These are phyloP conservation scores for Rhizoctonia solani DNA, from an alignment of 1,284 basidiomycete species.

Conservation along the genomic window DNA sequence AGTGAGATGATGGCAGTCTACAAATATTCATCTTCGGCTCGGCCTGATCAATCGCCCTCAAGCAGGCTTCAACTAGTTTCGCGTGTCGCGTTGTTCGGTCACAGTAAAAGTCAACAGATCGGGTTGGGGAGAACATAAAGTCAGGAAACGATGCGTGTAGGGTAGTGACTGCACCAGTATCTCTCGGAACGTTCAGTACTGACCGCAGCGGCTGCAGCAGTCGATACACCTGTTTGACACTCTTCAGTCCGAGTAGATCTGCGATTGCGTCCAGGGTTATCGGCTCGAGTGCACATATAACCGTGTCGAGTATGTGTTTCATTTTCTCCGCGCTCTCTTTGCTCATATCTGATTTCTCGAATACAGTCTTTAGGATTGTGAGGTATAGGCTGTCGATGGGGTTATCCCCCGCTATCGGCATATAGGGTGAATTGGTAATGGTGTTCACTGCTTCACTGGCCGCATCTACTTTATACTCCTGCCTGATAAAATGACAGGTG, in stretches of 20 bases:
- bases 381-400: background rate
- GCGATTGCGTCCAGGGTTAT: background rate
- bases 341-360: background rate
- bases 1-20: background rate
- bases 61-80: background rate
- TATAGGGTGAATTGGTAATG: no score
- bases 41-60: background rate
- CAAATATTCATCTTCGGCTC: slow-evolving; percentile 24
- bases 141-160: slow-evolving; percentile 8
- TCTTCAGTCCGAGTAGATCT: background rate
- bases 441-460: background rate
- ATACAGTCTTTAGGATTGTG: background rate
- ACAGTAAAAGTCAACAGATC: slow-evolving; percentile 4
- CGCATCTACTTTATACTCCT: background rate
- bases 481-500: background rate
- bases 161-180: background rate
- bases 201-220: background rate
- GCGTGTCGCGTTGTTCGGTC: background rate
- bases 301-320: background rate
- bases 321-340: background rate
- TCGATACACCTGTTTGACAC: no score
- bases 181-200: background rate
- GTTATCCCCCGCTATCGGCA: background rate
- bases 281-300: no score
- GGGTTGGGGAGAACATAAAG: background rate